Percentiles rank a stretch among this genome's conserved stretches.
Conservation (phyloP, 192 early-diverging fungal species). For the Coemansia sp. region DNA sequence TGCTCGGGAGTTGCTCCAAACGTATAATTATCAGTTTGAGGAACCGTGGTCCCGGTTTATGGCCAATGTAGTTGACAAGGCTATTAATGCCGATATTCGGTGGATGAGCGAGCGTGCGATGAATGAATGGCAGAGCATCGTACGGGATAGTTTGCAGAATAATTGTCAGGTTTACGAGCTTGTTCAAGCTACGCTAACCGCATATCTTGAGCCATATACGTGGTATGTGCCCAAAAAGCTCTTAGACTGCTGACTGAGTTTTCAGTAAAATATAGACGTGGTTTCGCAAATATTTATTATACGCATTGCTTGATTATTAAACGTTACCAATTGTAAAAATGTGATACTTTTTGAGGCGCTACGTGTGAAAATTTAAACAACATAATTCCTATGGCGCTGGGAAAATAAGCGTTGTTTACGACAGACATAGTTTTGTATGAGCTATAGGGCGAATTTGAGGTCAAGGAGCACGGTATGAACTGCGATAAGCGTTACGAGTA, state of each 20-base stretch:
- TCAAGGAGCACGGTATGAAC: too few relatives aligned
- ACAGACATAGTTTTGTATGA: too few relatives aligned
- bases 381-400: too few relatives aligned
- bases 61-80: conserved; percentile 15
- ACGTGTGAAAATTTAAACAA: too few relatives aligned
- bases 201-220: neutral
- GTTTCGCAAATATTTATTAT: too few relatives aligned
- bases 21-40: conserved; percentile 1
- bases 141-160: neutral
- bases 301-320: too few relatives aligned
- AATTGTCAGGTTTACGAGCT: neutral
- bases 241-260: neutral
- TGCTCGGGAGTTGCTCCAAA: conserved; percentile 13
- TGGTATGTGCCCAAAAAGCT: neutral
- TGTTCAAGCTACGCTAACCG: neutral
- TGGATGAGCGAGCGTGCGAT: conserved; percentile 24
- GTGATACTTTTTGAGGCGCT: too few relatives aligned
- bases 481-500: too few relatives aligned
- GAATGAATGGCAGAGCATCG: conserved; percentile 3
- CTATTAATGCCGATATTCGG: conserved; percentile 6
- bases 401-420: too few relatives aligned
- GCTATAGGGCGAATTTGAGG: too few relatives aligned
- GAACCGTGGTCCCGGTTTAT: conserved; percentile 43
- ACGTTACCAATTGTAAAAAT: too few relatives aligned
- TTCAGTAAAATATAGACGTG: neutral